Evolutionary conservation across 495 filamentous ascomycete genomes (phyloP).

Genomic region (Penicillium robsamsonii): DNA sequence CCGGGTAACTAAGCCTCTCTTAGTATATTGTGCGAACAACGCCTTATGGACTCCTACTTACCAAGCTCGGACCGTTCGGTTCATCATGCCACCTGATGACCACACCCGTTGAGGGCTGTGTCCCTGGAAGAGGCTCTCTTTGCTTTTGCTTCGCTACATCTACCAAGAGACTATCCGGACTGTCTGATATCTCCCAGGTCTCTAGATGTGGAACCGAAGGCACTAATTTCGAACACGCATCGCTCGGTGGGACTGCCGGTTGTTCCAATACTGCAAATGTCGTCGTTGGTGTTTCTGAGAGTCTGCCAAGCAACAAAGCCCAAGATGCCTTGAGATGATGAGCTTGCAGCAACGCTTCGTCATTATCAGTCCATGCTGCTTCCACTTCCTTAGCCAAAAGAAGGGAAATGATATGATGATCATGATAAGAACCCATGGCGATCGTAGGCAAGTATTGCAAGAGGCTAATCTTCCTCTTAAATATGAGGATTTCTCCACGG

Average conservation of each 20-base stretch:
- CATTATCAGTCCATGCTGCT: not conserved
- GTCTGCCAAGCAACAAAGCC: not conserved
- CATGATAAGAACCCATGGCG: not conserved
- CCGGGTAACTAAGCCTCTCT: not conserved
- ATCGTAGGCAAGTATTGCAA: not conserved
- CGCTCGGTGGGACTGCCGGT: not conserved
- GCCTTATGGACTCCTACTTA: not conserved
- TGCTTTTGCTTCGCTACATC: not conserved
- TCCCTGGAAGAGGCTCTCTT: not conserved
- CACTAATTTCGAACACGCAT: not conserved
- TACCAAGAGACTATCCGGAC: not conserved
- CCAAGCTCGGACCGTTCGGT: not conserved
- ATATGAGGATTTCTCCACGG: not conserved
- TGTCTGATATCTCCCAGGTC: not conserved
- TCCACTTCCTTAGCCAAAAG: not conserved
- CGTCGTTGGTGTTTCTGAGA: not conserved
- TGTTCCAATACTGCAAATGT: not conserved
- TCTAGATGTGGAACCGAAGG: not conserved
- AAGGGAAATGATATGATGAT: not conserved
- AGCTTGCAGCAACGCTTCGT: not conserved
- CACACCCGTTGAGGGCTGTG: not conserved
- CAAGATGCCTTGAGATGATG: not conserved
- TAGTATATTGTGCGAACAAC: too few relatives aligned
- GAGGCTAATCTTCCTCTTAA: not conserved
- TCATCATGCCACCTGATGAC: not conserved